Percentiles rank a stretch among this genome's conserved stretches.
These are phyloP conservation scores for Terana coerulea DNA, from an alignment of 768 basidiomycete genomes.

Conservation along the genomic window DNA sequence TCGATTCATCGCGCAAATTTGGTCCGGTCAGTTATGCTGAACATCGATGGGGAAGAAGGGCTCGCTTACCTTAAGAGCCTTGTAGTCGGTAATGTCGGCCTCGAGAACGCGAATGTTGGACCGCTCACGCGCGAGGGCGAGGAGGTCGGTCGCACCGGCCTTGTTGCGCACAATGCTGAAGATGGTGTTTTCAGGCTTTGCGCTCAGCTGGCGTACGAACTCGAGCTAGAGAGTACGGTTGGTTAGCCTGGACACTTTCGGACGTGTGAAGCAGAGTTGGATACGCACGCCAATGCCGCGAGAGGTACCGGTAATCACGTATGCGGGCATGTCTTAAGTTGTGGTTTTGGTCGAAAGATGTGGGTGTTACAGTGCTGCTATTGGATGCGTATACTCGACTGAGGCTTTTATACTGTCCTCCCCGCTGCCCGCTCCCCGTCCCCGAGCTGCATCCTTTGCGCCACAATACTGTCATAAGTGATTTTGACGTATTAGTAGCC, in stretches of 20 bases:
- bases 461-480: too few relatives aligned
- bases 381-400: too few relatives aligned
- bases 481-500: too few relatives aligned
- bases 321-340: slow-evolving; percentile 22
- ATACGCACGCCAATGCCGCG: slow-evolving; percentile 25
- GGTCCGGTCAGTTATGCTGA: too few relatives aligned
- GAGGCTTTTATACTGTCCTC: too few relatives aligned
- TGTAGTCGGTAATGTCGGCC: slow-evolving; percentile 32
- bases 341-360: too few relatives aligned
- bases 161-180: slow-evolving; percentile 22
- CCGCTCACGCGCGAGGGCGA: slow-evolving; percentile 7
- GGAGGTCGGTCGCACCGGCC: slow-evolving; percentile 9
- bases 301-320: slow-evolving; percentile 21
- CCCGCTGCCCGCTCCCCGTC: too few relatives aligned
- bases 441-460: too few relatives aligned
- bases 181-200: slow-evolving; percentile 17
- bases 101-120: slow-evolving; percentile 32
- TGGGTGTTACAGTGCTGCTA: too few relatives aligned
- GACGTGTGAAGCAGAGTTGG: neutral
- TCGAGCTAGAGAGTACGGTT: too few relatives aligned
- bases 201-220: slow-evolving; percentile 23
- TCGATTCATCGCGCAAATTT: neutral
- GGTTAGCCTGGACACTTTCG: too few relatives aligned
- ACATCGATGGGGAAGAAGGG: neutral
- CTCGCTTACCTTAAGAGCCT: slow-evolving; percentile 29